A percentile compares a stretch with the other conserved stretches of the same genome.
phyloP scores from a whole-genome alignment of 768 basidiomycete genomes.

The Cantharellus cinnabarinus region DNA sequence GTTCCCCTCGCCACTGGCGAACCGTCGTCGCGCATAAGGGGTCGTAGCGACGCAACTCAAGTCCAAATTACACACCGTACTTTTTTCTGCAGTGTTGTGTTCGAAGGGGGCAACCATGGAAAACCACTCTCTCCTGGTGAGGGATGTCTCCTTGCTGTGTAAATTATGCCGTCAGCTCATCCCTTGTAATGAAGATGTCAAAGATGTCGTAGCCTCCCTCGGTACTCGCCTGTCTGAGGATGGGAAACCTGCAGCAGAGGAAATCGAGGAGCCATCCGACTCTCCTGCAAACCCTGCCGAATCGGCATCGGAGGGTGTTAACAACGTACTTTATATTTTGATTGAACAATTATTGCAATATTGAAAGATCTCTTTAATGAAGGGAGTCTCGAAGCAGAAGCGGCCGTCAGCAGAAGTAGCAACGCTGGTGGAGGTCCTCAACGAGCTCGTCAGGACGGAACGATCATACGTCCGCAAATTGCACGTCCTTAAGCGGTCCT shows the following conservation, averaged over 20 bases:
- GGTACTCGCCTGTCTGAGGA: constrained; percentile 34
- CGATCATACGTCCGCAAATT: constrained; percentile 73
- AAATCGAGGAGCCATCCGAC: background rate
- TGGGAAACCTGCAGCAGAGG: background rate
- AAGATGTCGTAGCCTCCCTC: constrained; percentile 57
- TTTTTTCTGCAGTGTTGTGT: constrained; percentile 78
- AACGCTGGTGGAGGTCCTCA: constrained; percentile 51
- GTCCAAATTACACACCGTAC: constrained; percentile 43
- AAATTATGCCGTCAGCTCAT: constrained; percentile 9
- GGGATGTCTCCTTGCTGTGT: background rate
- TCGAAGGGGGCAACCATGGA: constrained; percentile 62
- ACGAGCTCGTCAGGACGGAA: constrained; percentile 78
- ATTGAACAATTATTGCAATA: background rate
- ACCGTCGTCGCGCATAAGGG: background rate
- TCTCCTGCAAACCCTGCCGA: background rate
- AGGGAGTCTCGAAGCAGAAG: constrained; percentile 11
- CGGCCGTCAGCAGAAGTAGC: constrained; percentile 44
- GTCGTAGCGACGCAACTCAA: background rate
- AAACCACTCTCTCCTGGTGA: constrained; percentile 45
- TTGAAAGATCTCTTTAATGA: background rate
- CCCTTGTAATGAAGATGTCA: constrained; percentile 33
- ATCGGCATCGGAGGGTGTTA: constrained; percentile 4
- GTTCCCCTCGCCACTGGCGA: background rate
- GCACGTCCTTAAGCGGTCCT: constrained; percentile 54
- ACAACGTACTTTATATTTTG: background rate